Conservation (phyloP, 2,329 filamentous ascomycete genomes). For the Amylocarpus encephaloides region DNA sequence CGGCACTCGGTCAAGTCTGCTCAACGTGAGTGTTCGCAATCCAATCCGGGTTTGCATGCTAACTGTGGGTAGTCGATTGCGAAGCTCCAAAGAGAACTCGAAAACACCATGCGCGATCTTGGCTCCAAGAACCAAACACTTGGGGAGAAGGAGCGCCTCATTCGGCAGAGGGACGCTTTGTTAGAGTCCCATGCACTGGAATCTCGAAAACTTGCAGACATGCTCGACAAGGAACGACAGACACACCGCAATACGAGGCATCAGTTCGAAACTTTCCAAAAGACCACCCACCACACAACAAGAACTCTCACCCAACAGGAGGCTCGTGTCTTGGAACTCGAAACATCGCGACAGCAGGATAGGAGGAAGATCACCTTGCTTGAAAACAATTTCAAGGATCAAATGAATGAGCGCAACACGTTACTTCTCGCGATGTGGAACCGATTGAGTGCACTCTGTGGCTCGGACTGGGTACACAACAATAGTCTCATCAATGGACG, state of each 20-base stretch:
- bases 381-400: constrained; percentile 77
- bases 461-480: constrained; percentile 83
- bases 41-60: constrained; percentile 5
- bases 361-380: constrained; percentile 65
- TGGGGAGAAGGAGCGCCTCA: constrained; percentile 83
- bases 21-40: constrained; percentile 52
- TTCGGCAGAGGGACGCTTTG: constrained; percentile 82
- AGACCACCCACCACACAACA: constrained; percentile 80
- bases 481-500: constrained; percentile 87
- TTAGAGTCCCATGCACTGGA: constrained; percentile 87
- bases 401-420: constrained; percentile 83
- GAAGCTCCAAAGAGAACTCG: constrained; percentile 81
- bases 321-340: constrained; percentile 76
- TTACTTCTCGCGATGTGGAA: constrained; percentile 88
- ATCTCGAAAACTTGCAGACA: constrained; percentile 73
- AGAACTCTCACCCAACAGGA: constrained; percentile 82
- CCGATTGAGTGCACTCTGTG: constrained; percentile 76
- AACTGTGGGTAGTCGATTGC: constrained; percentile 58
- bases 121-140: constrained; percentile 70
- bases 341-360: constrained; percentile 70
- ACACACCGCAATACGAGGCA: constrained; percentile 80
- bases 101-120: constrained; percentile 75
- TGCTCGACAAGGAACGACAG: constrained; percentile 85
- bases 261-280: constrained; percentile 81
- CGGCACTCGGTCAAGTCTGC: constrained; percentile 75